Conservation (phyloP, 257 asterid genomes). For the Nicotiana paniculata region DNA sequence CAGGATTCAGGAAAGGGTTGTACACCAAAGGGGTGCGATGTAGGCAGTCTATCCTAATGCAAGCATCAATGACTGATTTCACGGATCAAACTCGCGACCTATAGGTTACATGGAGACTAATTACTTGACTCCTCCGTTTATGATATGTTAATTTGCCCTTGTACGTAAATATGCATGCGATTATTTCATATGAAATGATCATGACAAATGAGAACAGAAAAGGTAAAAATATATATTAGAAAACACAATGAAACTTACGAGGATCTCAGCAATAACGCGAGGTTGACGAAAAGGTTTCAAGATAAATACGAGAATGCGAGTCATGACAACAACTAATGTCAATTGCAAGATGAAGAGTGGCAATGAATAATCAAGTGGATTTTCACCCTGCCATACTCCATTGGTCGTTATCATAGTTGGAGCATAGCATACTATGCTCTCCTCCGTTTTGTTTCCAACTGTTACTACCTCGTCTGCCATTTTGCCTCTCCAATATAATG, state of each 20-base stretch:
- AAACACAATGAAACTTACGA: constrained; percentile 39
- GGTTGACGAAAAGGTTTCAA: constrained; percentile 94
- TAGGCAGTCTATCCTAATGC: too few species aligned
- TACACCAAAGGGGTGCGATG: too few species aligned
- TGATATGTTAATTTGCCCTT: too few species aligned
- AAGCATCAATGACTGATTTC: too few species aligned
- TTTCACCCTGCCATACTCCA: constrained; percentile 94
- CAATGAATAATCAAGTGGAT: constrained; percentile 82
- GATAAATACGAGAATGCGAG: constrained; percentile 64
- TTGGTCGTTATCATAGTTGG: constrained; percentile 91
- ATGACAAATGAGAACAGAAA: background rate
- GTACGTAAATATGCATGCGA: background rate
- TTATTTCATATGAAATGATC: background rate
- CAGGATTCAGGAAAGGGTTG: too few species aligned
- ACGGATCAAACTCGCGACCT: too few species aligned
- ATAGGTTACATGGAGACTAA: too few species aligned
- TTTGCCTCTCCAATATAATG: background rate
- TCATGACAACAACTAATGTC: constrained; percentile 55
- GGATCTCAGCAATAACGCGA: constrained; percentile 86
- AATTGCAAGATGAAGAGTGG: constrained; percentile 89
- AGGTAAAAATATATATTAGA: background rate
- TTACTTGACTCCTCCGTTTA: too few species aligned
- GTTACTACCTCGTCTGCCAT: constrained; percentile 27
- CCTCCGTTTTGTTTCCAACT: constrained; percentile 29
- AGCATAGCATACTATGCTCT: constrained; percentile 71